These are phyloP conservation scores for Pseudogymnoascus sp. DNA, from an alignment of 2,329 filamentous ascomycete species.

Conservation along the genomic window DNA sequence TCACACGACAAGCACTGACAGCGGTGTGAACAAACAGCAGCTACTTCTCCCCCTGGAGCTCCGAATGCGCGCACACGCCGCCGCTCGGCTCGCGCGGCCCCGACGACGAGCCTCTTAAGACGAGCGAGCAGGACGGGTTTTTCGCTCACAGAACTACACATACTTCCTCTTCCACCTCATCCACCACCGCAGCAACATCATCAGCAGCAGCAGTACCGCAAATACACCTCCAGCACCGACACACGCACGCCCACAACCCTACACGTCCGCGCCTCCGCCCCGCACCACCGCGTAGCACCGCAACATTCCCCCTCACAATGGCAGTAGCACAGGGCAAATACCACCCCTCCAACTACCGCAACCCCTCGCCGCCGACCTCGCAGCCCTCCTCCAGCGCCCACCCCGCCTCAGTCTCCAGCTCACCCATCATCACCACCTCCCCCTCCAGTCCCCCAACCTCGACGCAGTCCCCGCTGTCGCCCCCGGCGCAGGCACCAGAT, in stretches of 20 bases:
- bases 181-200: not conserved
- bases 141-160: not conserved
- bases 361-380: not conserved
- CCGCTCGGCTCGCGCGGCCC: not conserved
- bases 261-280: not conserved
- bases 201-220: not conserved
- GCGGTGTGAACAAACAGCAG: not conserved
- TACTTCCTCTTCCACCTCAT: not conserved
- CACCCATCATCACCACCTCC: not conserved
- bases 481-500: not conserved
- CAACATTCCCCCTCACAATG: not conserved
- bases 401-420: not conserved
- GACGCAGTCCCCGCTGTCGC: not conserved
- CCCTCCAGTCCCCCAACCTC: not conserved
- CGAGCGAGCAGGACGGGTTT: not conserved
- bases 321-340: not conserved
- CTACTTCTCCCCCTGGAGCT: not conserved
- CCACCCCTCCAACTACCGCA: not conserved
- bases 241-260: not conserved
- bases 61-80: not conserved
- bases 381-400: not conserved
- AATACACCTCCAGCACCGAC: not conserved
- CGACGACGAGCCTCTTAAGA: not conserved
- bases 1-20: not conserved
- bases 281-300: not conserved